These are phyloP conservation scores for Centella asiatica DNA, from an alignment of 129 eudicot genomes.

Conservation along the genomic window DNA sequence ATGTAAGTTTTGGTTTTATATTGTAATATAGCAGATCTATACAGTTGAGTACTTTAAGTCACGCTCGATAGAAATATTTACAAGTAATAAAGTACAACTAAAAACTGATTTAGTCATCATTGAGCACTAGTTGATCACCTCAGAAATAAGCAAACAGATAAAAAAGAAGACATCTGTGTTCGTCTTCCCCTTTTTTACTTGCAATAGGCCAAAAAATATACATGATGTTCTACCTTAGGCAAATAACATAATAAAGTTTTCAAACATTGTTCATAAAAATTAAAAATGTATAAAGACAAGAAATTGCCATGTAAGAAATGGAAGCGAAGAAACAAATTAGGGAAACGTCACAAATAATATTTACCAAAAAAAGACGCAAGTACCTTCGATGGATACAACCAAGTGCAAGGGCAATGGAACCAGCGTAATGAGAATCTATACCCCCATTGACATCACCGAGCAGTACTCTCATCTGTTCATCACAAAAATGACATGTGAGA, in stretches of 20 bases:
- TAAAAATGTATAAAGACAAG: no score
- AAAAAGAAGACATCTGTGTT: no score
- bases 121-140: neutral
- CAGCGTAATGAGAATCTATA: constrained; percentile 66
- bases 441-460: constrained; percentile 51
- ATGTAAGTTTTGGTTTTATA: no score
- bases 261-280: no score
- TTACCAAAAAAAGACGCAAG: constrained; percentile 7
- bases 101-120: neutral
- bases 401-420: constrained; percentile 82
- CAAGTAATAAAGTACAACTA: neutral
- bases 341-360: neutral
- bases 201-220: no score
- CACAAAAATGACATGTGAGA: constrained; percentile 13
- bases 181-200: no score
- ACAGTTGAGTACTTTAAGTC: neutral
- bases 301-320: no score
- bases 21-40: no score
- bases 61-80: neutral
- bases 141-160: neutral
- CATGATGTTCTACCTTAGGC: no score
- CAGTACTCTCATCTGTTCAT: constrained; percentile 58
- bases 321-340: no score
- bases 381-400: constrained; percentile 98
- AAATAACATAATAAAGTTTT: no score